Base-by-base conservation (phyloP, 1,284 basidiomycete genomes). In the Rhodotorula sp. region DNA sequence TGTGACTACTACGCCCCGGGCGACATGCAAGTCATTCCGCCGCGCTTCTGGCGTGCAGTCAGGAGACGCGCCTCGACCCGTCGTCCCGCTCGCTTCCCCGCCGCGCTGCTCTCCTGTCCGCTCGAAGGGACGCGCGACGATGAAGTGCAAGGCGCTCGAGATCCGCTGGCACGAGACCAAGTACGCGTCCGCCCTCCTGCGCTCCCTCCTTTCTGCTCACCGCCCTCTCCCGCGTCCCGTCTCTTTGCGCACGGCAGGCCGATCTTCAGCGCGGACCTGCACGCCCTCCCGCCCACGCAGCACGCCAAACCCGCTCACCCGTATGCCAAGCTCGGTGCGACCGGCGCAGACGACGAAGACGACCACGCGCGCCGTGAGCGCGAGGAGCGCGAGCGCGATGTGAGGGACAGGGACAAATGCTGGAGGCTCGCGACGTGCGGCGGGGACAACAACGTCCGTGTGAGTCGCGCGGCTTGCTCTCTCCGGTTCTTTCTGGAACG, bases 401-500 rank as follows among this genome's bases (percentile, higher is more conserved):
- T 66, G 46, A 44, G 36, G 41, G 73, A 75, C 61, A 62, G 82
- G 22, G 83, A 82, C 7, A 83, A 84, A 69, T 85, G 89, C 63
- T 98, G 97, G 85, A 87, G 91, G 74, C 84, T 99, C 17, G 96
- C 95, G 0, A 98, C 97, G 0, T 94, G 90, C 19, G 96, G 96
- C 59, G 96, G 96, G 80, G 96, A 99, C 81, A 97, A 96, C 81
- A 91, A 96, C 84, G 93, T 98, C 79, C 85, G 95, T 81, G 94
- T 97, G 79, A 82, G 91, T 87, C 41, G 58, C 9, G 4, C 1
- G 12, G 7, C 13, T 12, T n/a, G 6, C 57, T 44, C 41, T 25
- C 6, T 27, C 17, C 22, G 32, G 12, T 22, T 9, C 25, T 32
- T 37, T 29, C 37, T 25, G 27, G 22, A 22, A 13, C 6, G 36